A percentile compares a stretch with the other conserved stretches of the same genome.
Evolutionary conservation across 225 moss, liverwort and hornwort genomes (phyloP).

Genomic region (Sphagnum contortum): DNA sequence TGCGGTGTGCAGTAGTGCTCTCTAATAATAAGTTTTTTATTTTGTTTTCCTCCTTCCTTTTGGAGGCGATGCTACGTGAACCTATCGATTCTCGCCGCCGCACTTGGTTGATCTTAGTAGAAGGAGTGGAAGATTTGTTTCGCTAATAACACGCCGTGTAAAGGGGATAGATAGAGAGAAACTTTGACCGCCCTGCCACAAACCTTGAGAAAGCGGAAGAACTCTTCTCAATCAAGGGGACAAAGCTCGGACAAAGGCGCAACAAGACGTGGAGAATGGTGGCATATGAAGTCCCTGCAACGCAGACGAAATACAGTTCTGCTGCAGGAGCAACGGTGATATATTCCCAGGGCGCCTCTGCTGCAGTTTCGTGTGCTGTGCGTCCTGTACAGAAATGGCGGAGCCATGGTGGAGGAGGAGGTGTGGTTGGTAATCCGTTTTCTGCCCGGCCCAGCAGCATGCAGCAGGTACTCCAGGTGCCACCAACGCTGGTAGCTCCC

Average conservation of each 20-base stretch:
- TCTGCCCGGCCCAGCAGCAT: constrained; percentile 7
- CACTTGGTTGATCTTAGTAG: constrained; percentile 47
- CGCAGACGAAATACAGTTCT: constrained; percentile 16
- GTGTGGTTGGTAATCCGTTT: constrained; percentile 7
- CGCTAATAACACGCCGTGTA: constrained; percentile 22
- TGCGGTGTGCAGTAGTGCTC: too few relatives aligned
- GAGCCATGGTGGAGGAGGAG: constrained; percentile 9
- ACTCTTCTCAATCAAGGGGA: background rate
- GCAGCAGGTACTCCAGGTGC: background rate
- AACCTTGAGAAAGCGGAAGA: too few relatives aligned
- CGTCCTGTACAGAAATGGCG: constrained; percentile 18
- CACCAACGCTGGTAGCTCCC: constrained; percentile 21
- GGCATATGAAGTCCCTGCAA: constrained; percentile 15
- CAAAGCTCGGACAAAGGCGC: background rate
- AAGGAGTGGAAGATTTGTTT: constrained; percentile 56
- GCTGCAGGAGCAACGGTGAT: constrained; percentile 10
- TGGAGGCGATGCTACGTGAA: constrained; percentile 59
- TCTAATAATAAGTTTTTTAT: too few relatives aligned
- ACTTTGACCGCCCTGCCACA: background rate
- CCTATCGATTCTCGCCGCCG: constrained; percentile 40
- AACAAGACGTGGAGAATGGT: constrained; percentile 25
- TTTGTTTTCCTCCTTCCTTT: constrained; percentile 6
- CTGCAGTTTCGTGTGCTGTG: background rate
- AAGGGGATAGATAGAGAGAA: background rate
- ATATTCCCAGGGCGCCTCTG: constrained; percentile 4